Percentiles rank a stretch among this genome's conserved stretches.
phyloP scores from a whole-genome alignment of 345 rosid genomes.

The Brassica carinata region DNA sequence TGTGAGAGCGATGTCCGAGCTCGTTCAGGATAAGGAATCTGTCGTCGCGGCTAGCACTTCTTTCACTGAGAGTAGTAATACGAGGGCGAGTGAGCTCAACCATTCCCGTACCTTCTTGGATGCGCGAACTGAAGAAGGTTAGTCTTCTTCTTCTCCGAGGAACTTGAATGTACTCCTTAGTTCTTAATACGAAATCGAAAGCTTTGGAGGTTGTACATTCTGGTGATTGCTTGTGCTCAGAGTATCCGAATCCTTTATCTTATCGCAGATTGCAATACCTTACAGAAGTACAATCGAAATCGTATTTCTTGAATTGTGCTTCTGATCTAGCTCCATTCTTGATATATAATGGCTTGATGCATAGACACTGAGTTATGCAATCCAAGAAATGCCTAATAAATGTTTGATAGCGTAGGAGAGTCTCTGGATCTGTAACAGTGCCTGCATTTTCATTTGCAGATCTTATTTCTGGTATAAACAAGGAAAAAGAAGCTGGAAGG shows the following conservation, averaged over 20 bases:
- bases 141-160: constrained; percentile 1
- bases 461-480: constrained; percentile 68
- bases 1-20: constrained; percentile 65
- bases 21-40: constrained; percentile 63
- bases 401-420: not conserved
- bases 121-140: constrained; percentile 77
- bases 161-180: too few species aligned
- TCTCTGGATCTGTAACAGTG: constrained; percentile 3
- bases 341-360: not conserved
- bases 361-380: not conserved
- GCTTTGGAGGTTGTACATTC: not conserved
- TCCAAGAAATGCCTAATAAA: not conserved
- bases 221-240: not conserved
- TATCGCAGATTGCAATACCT: not conserved
- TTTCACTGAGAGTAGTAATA: constrained; percentile 19
- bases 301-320: constrained; percentile 24
- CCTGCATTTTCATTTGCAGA: constrained; percentile 49
- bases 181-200: not conserved
- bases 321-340: not conserved
- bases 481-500: constrained; percentile 75
- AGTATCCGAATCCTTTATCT: not conserved
- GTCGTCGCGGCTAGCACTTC: constrained; percentile 37
- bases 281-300: not conserved
- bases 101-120: constrained; percentile 74
- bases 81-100: constrained; percentile 32